These are phyloP conservation scores for Taphrina communis DNA, from an alignment of 1,139 yeast genomes.

Conservation along the genomic window DNA sequence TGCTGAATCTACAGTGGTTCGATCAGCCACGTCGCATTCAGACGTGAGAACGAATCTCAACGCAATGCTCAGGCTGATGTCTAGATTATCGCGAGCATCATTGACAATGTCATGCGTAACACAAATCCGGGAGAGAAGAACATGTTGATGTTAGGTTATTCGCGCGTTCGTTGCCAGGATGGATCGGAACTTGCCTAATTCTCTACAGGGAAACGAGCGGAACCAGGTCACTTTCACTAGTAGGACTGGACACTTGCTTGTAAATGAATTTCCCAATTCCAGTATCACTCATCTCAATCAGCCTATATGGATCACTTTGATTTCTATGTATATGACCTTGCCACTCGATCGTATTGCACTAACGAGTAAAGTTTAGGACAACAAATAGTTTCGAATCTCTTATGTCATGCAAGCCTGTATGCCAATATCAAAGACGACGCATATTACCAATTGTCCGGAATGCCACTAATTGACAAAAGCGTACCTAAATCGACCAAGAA, in stretches of 20 bases:
- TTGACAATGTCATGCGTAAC: background rate
- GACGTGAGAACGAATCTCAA: background rate
- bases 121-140: slow-evolving; percentile 21
- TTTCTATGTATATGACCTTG: background rate
- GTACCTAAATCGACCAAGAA: slow-evolving; percentile 12
- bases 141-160: slow-evolving; percentile 39
- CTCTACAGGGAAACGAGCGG: slow-evolving; percentile 34
- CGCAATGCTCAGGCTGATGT: background rate
- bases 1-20: background rate
- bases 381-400: slow-evolving; percentile 27
- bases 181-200: background rate
- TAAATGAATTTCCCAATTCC: slow-evolving; percentile 39
- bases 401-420: slow-evolving; percentile 40
- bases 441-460: slow-evolving; percentile 42
- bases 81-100: slow-evolving; percentile 10
- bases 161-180: slow-evolving; percentile 22
- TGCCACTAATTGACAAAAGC: slow-evolving; percentile 20
- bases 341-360: background rate
- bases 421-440: slow-evolving; percentile 26
- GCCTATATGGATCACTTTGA: slow-evolving; percentile 30
- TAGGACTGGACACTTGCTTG: slow-evolving; percentile 22
- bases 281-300: slow-evolving; percentile 38
- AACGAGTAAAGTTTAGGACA: slow-evolving; percentile 31
- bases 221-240: slow-evolving; percentile 26
- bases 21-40: background rate